Conservation (phyloP, 306 rosid genomes). For the Rubus idaeus region DNA sequence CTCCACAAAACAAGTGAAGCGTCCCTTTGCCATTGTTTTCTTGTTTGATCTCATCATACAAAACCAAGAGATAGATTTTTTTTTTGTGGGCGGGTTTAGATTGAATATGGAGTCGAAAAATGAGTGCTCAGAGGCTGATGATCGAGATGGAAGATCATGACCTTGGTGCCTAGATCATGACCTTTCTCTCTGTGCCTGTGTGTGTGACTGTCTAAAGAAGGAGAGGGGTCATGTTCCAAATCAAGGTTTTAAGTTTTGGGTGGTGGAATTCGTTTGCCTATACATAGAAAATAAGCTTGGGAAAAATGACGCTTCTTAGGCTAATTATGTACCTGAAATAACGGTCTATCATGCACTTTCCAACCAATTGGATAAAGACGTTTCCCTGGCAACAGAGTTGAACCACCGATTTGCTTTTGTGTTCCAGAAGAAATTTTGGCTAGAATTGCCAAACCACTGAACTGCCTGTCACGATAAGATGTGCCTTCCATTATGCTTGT, state of each 20-base stretch:
- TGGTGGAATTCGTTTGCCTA: slow-evolving; percentile 47
- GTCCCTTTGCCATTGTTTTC: slow-evolving; percentile 43
- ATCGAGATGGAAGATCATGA: slow-evolving; percentile 60
- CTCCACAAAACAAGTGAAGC: slow-evolving; percentile 55
- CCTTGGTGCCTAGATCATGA: slow-evolving; percentile 61
- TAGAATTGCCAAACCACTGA: background rate
- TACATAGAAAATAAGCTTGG: slow-evolving; percentile 36
- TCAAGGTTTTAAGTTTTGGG: slow-evolving; percentile 38
- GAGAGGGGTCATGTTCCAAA: slow-evolving; percentile 24
- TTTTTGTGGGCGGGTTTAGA: background rate
- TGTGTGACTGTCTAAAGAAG: slow-evolving; percentile 6
- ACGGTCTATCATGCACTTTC: slow-evolving; percentile 57
- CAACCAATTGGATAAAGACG: slow-evolving; percentile 25
- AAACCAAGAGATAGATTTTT: background rate
- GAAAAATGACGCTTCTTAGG: slow-evolving; percentile 25
- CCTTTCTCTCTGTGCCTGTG: slow-evolving; percentile 28
- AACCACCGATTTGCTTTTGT: background rate
- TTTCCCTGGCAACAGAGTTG: slow-evolving; percentile 1
- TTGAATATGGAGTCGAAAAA: slow-evolving; percentile 2
- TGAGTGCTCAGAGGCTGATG: slow-evolving; percentile 24
- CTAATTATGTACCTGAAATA: slow-evolving; percentile 51
- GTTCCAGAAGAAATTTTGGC: slow-evolving; percentile 8
- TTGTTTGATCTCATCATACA: background rate
- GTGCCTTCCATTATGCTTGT: background rate
- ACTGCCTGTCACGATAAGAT: background rate